Conservation (phyloP, 176 grass and related monocot species). For the Avena atlantica region DNA sequence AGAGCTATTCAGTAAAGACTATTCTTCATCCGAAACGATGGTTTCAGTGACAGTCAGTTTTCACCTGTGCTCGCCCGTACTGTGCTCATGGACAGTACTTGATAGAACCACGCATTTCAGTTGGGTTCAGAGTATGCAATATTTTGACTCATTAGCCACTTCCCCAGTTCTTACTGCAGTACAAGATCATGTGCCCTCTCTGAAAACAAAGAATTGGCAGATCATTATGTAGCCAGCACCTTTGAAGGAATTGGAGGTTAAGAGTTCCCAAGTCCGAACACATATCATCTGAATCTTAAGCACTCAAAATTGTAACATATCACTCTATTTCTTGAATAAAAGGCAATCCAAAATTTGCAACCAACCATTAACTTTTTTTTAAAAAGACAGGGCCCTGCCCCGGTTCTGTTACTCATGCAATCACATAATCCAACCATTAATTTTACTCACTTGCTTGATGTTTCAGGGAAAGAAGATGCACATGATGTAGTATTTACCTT, state of each 20-base stretch:
- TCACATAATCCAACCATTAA: not conserved
- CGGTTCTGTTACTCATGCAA: too few species aligned
- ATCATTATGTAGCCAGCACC: not conserved
- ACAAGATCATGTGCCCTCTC: not conserved
- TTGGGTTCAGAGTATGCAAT: not conserved
- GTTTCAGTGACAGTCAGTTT: not conserved
- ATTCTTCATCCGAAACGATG: slow-evolving; percentile 14
- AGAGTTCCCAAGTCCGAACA: not conserved
- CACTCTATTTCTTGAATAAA: too few species aligned
- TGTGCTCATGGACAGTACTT: not conserved
- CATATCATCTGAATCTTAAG: not conserved
- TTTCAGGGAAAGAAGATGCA: not conserved
- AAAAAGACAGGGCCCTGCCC: too few species aligned
- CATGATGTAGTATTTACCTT: not conserved
- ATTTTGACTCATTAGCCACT: not conserved
- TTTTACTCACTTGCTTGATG: not conserved
- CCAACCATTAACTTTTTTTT: slow-evolving; percentile 1
- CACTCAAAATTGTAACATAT: not conserved
- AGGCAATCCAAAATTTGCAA: not conserved
- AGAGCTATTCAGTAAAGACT: not conserved
- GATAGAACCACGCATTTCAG: not conserved
- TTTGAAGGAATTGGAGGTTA: not conserved
- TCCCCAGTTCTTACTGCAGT: not conserved
- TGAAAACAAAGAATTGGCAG: not conserved
- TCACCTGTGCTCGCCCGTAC: not conserved